A percentile compares a stretch with the other conserved stretches of the same genome.
Conservation (phyloP, 2,329 filamentous ascomycete species). For the Plectosphaerella sp. region DNA sequence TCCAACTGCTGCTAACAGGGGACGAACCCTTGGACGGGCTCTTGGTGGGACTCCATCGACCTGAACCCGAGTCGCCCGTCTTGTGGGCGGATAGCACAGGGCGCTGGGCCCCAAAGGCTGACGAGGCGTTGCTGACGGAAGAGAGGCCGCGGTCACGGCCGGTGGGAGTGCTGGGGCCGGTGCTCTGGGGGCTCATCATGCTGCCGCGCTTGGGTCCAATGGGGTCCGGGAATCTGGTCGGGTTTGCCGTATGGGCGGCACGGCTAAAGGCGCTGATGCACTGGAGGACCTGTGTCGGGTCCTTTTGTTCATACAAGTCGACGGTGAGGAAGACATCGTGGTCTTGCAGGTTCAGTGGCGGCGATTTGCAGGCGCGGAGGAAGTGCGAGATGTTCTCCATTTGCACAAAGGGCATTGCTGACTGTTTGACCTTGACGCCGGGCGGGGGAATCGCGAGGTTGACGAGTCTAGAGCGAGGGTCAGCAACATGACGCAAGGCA, state of each 20-base stretch:
- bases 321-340: constrained; percentile 97
- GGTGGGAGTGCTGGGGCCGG: constrained; percentile 38
- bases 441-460: constrained; percentile 75
- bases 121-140: constrained; percentile 55
- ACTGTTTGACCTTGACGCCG: constrained; percentile 84
- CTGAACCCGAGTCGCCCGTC: constrained; percentile 50
- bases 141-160: constrained; percentile 46
- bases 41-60: constrained; percentile 60
- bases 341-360: constrained; percentile 80
- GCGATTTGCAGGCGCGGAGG: constrained; percentile 77
- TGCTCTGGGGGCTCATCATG: constrained; percentile 61
- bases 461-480: constrained; percentile 56
- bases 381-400: constrained; percentile 99
- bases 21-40: constrained; percentile 48
- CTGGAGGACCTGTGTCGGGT: constrained; percentile 92
- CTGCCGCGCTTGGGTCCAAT: constrained; percentile 59
- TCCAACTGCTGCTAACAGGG: constrained; percentile 76
- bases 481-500: constrained; percentile 11
- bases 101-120: constrained; percentile 37
- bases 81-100: constrained; percentile 38
- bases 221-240: constrained; percentile 65
- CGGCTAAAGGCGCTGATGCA: constrained; percentile 90
- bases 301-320: constrained; percentile 92
- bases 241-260: constrained; percentile 70
- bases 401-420: constrained; percentile 95